Evolutionary conservation across 768 basidiomycete genomes (phyloP).

Genomic region (Boletus rufocinnamomeus): DNA sequence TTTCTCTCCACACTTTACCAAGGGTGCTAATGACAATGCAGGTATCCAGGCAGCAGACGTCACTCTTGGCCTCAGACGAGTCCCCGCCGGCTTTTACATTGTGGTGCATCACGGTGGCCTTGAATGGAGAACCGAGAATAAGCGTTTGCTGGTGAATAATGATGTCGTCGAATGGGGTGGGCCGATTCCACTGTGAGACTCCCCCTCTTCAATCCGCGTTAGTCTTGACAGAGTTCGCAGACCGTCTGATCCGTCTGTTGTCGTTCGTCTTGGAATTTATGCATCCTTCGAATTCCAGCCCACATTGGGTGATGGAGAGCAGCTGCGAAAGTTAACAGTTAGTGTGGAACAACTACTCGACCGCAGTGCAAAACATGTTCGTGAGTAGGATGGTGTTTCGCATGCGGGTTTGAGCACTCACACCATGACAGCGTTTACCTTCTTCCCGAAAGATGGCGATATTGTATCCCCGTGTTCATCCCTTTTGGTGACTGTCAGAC

Average conservation of each 20-base stretch:
- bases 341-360: neutral
- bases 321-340: neutral
- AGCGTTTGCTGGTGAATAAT: neutral
- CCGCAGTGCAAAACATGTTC: neutral
- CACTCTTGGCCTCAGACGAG: neutral
- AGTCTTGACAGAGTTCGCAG: neutral
- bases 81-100: neutral
- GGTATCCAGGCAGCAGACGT: neutral
- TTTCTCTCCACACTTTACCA: neutral
- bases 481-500: neutral
- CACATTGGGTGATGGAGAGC: neutral
- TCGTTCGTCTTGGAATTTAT: neutral
- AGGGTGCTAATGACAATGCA: neutral
- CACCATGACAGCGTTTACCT: neutral
- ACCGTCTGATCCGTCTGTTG: neutral
- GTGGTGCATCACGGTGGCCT: neutral
- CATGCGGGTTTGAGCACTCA: neutral
- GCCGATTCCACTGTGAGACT: conserved; percentile 5
- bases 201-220: neutral
- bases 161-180: conserved; percentile 3
- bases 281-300: conserved; percentile 5
- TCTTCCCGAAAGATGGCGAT: neutral
- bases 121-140: neutral
- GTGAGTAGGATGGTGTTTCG: neutral
- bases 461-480: neutral